Conservation (phyloP, 1,284 basidiomycete species). For the Anthracocystis setariae region DNA sequence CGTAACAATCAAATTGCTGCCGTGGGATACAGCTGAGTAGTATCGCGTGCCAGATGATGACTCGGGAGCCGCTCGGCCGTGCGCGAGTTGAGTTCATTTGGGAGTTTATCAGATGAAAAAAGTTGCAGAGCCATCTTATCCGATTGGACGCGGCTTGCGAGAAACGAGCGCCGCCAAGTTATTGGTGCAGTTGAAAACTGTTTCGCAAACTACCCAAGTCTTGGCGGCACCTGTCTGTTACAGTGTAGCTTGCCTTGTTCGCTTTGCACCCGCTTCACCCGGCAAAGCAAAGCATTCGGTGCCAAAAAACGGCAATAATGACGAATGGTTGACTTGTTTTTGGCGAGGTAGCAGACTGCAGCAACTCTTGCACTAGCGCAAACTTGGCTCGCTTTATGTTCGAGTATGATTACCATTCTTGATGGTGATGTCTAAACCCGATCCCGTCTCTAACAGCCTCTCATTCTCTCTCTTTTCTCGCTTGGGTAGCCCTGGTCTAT, state of each 20-base stretch:
- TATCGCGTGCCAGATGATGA: too few relatives aligned
- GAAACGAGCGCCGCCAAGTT: too few relatives aligned
- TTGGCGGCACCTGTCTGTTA: conserved; percentile 13
- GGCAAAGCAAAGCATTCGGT: too few relatives aligned
- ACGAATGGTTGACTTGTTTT: neutral
- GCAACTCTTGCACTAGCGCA: conserved; percentile 16
- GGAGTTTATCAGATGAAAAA: conserved; percentile 20
- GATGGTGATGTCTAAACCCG: neutral
- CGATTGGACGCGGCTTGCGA: conserved; percentile 1
- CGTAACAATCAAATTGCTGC: too few relatives aligned
- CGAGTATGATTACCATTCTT: neutral
- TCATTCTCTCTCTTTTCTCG: too few relatives aligned
- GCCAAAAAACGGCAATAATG: too few relatives aligned
- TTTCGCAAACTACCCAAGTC: conserved; percentile 1
- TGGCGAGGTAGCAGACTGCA: conserved; percentile 2
- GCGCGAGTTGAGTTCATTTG: too few relatives aligned
- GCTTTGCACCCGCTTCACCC: too few relatives aligned
- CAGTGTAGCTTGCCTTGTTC: too few relatives aligned
- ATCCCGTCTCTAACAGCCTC: too few relatives aligned
- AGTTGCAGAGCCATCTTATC: conserved; percentile 15
- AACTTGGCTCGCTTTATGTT: neutral
- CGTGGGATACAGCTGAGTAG: too few relatives aligned
- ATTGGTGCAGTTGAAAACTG: neutral
- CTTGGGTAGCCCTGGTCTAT: too few relatives aligned
- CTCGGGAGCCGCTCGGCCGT: neutral